Base-by-base conservation (phyloP, 2,329 filamentous ascomycete genomes). In the Diaporthe sp. region DNA sequence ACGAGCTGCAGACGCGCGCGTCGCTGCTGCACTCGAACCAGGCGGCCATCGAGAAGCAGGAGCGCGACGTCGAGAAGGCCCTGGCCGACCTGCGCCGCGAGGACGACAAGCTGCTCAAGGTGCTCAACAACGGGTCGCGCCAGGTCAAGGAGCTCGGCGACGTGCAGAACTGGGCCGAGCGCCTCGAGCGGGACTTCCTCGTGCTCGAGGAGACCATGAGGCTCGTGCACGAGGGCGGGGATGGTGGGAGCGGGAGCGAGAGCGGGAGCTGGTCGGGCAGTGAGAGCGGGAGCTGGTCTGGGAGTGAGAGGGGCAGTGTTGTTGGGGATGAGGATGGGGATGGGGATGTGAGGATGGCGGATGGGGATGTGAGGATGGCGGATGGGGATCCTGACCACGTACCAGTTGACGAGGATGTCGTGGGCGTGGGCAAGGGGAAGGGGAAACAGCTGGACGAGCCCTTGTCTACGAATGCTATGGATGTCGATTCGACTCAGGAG, bases 1-100 rank as follows among this genome's bases (percentile, higher is more conserved):
- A 87, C 59, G 89, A 93, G 79, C 89, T 96, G 66, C 89, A 91
- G 77, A 88, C 89, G 73, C 92, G 94, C 75, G 94, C 94, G 22
- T 82, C 86, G 22, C 89, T 92, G 77, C 86, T 97, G 69, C 94
- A 96, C 85, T 83, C 86, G 71, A 95, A 95, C 83, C 88, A 90
- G 27, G 84, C 87, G 25, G 90, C 90, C 25, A 90, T 96, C 66
- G 85, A 87, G 51, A 88, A 86, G 80, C 94, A 96, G 84, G 92
- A 94, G 82, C 86, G 87, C 70, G 91, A 93, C 76, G 86, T 95
- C 47, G 84, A 83, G 69, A 88, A 87, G 74, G 91, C 91, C 75
- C 91, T 92, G 8, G 88, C 86, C 1, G 88, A 82, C 3, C 83
- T 95, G 81, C 85, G 88, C 65, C 88, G 88, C 77, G 92, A 95